Evolutionary conservation across 306 rosid genomes (phyloP), one percentile per base, ranked within the genome.

Genomic region (Comarum palustre): DNA sequence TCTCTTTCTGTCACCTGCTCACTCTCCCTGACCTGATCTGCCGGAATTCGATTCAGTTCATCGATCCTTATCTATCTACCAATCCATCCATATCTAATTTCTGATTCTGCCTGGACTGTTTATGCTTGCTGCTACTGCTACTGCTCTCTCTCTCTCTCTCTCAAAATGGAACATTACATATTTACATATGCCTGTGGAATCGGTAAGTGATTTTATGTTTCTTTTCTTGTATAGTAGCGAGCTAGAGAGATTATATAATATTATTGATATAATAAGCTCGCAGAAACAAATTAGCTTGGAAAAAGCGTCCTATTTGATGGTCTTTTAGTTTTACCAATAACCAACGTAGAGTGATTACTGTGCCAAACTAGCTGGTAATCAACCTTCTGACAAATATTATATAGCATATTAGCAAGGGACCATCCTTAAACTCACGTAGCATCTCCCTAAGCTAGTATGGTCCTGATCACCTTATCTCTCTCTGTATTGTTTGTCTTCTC

Each of bases 1-100:
- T 55, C 92, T 87, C 97, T 84, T 66, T 72, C 96, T 87, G 98
- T 93, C 98, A 87, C 66, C 51, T 90, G n/a, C 42, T 60, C 66
- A 31, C 38, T 27, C 66, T 83, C 91, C 90, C 69, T 36, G 39
- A 15, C 39, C 88, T 83, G 87, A 90, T 64, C 66, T 55, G 77
- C 83, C 72, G 65, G 86, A 66, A 69, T 45, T 54, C 31, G 43
- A n/a, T 46, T 19, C 36, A 31, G 27, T 36, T 36, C 48, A n/a
- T n/a, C n/a, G n/a, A 29, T 24, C 51, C 46, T 31, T 63, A 6
- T 50, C 57, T 6, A 0, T 50, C 24, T 17, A 5, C 55, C 55
- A 7, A 50, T 50, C 20, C 19, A 57, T 19, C 50, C 20, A 46
- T 17, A 51, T 78, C 71, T 79, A 72, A 70, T 52, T 77, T 19